Evolutionary conservation across 495 filamentous ascomycete genomes (phyloP), one percentile per base, ranked within the genome.

Genomic region (Penicillium lagena): DNA sequence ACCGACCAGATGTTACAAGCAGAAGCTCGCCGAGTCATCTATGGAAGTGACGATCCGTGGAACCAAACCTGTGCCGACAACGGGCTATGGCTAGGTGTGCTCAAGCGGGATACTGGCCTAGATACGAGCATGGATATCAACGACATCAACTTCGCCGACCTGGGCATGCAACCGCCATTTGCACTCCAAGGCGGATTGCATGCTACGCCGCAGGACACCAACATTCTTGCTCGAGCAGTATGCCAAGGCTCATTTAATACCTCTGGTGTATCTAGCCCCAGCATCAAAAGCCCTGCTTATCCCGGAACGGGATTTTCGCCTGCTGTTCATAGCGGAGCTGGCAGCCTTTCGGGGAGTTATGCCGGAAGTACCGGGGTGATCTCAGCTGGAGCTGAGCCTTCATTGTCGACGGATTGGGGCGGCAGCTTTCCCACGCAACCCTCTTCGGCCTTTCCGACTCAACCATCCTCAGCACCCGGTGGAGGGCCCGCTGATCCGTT

Each of bases 11-110:
- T 82, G 50, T 52, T 88, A 30, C 83, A 86, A 60, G 68, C 65
- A 12, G 70, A 84, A 55, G 82, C 73, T 7, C 79, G 84, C 40
- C 64, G 76, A 27, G 76, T 83, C 45, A 77, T 87, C 46, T 86
- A 83, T 58, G 78, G 77, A 12, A 70, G 59, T 37, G 78, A 83
- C 43, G 84, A 87, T 48, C 70, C 72, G 13, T 88, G 82, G 81
- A 86, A 86, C 44, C 83, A 85, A 58, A 87, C 83, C 0, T 80
- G 77, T 14, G 79, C 83, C 7, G 84, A 88, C 50, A 82, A 88
- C 45, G 64, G 67, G 4, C 58, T 73, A 1, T 84, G 82, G 79
- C 66, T 88, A 7, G 74, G 76, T 45, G 67, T 82, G 32, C 76
- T 87, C 56, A 87, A 87, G 58, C 78, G 80, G 4, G 76, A 82